Conservation (phyloP, 179 eudicot species). For the Gypsophila paniculata region DNA sequence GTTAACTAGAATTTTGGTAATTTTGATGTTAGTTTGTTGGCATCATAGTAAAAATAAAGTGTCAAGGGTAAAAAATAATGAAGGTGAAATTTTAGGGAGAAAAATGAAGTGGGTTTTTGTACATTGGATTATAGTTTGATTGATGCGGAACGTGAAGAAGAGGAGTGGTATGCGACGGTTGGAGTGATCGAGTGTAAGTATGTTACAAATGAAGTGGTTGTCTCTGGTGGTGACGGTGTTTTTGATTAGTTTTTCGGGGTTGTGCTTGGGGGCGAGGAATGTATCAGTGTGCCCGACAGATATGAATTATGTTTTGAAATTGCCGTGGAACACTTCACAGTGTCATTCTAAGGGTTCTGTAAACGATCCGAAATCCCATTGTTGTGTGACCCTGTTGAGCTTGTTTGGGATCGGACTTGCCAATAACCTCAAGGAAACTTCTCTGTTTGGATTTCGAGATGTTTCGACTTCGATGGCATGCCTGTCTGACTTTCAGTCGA, state of each 20-base stretch:
- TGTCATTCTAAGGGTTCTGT: slow-evolving; percentile 6
- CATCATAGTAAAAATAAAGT: not conserved
- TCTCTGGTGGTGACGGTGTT: not conserved
- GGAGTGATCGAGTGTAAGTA: not conserved
- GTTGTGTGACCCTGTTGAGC: slow-evolving; percentile 16
- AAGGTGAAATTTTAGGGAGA: not conserved
- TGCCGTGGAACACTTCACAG: slow-evolving; percentile 18
- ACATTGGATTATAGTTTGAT: slow-evolving; percentile 1
- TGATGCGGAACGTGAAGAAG: not conserved
- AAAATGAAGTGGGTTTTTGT: not conserved
- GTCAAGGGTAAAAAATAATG: not conserved
- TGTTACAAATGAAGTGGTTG: slow-evolving; percentile 1
- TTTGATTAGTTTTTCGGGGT: slow-evolving; percentile 12
- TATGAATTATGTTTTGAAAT: not conserved
- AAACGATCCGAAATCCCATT: not conserved
- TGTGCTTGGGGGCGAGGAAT: not conserved
- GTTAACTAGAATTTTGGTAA: slow-evolving; percentile 1
- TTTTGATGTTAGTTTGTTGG: not conserved
- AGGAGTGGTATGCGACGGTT: not conserved
- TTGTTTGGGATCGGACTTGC: slow-evolving; percentile 17
- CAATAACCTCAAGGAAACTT: slow-evolving; percentile 7
- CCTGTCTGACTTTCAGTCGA: slow-evolving; percentile 12
- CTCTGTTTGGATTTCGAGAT: slow-evolving; percentile 8
- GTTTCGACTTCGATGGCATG: not conserved
- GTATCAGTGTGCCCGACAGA: slow-evolving; percentile 7